Conservation (phyloP, 2,329 filamentous ascomycete species). For the Scedosporium minutisporum region DNA sequence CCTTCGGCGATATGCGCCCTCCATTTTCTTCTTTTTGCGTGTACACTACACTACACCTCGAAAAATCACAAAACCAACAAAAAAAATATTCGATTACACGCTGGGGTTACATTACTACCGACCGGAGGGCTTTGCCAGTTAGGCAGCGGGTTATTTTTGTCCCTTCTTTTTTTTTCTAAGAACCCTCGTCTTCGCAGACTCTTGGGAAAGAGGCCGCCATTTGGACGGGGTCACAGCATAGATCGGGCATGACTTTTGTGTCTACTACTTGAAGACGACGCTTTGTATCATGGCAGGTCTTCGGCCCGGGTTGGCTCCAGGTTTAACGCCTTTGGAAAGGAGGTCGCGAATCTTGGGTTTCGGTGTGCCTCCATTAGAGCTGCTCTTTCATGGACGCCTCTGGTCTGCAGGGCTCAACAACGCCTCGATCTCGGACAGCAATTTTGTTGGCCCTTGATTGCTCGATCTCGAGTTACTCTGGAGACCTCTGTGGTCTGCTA, state of each 20-base stretch:
- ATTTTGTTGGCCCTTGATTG: too few species aligned
- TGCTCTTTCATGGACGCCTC: background rate
- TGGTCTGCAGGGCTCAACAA: background rate
- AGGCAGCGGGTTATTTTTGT: constrained; percentile 4
- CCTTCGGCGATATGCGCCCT: background rate
- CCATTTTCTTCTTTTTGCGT: constrained; percentile 4
- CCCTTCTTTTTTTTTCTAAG: constrained; percentile 8
- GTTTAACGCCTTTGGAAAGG: background rate
- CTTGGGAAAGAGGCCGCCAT: background rate
- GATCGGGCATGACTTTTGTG: background rate
- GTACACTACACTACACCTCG: constrained; percentile 1
- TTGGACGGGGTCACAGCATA: background rate
- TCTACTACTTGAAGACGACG: background rate
- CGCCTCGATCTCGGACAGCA: background rate
- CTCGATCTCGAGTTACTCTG: too few species aligned
- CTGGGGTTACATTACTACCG: background rate
- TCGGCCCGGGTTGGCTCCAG: background rate
- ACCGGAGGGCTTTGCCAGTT: background rate
- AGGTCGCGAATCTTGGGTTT: too few species aligned
- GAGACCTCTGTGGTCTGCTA: too few species aligned
- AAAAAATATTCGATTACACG: background rate
- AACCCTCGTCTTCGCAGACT: background rate
- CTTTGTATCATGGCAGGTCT: background rate
- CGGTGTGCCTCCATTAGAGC: background rate
- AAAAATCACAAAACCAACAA: background rate